Evolutionary conservation across 2,329 filamentous ascomycete species (phyloP).

Genomic region (Colletotrichum sp.): DNA sequence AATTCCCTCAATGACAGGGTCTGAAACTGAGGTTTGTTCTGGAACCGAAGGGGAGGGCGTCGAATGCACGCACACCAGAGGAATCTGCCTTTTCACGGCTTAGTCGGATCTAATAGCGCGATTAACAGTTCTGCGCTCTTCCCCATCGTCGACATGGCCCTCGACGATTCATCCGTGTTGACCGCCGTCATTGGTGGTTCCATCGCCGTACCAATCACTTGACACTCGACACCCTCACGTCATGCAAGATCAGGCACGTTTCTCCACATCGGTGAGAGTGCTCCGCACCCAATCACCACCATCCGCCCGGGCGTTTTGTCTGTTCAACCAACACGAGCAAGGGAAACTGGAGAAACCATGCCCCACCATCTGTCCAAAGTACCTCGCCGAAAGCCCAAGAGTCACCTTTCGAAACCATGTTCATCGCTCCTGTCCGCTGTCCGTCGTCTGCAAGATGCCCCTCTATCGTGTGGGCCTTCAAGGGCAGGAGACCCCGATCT

Average conservation of each 20-base stretch:
- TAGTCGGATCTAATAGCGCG: not conserved
- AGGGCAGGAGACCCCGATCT: not conserved
- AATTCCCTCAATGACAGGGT: conserved; percentile 2
- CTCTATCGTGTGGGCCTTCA: not conserved
- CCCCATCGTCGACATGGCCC: not conserved
- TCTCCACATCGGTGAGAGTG: conserved; percentile 17
- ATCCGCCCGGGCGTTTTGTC: not conserved
- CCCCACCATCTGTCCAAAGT: not conserved
- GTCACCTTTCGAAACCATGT: not conserved
- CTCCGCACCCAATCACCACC: not conserved
- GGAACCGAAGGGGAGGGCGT: not conserved
- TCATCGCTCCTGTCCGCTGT: not conserved
- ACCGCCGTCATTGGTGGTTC: not conserved
- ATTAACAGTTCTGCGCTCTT: not conserved
- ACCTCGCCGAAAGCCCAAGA: not conserved
- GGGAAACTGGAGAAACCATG: not conserved
- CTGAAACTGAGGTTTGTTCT: conserved; percentile 9
- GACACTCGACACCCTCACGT: not conserved
- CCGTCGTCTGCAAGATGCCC: not conserved
- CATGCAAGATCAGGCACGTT: conserved; percentile 20
- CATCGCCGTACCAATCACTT: not conserved
- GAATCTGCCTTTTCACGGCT: not conserved
- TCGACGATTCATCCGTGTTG: not conserved
- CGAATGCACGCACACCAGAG: not conserved
- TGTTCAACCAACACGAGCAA: not conserved